These are phyloP conservation scores for Pittosporum tobira DNA, from an alignment of 129 eudicot genomes.

Conservation along the genomic window DNA sequence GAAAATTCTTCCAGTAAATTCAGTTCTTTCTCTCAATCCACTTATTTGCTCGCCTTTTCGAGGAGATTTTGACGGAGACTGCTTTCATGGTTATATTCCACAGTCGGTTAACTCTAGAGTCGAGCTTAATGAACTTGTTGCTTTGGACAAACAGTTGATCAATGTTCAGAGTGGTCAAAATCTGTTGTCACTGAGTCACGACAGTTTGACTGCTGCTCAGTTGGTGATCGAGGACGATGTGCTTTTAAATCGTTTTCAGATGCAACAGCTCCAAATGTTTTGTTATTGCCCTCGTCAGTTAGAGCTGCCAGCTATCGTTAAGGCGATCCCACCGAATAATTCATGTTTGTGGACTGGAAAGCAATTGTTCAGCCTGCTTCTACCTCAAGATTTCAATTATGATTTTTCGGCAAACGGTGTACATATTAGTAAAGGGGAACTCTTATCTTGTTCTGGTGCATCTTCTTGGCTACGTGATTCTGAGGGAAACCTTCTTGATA, in stretches of 20 bases:
- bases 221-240: conserved; percentile 62
- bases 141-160: conserved; percentile 48
- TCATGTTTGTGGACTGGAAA: conserved; percentile 73
- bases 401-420: conserved; percentile 25
- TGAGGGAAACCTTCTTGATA: conserved; percentile 42
- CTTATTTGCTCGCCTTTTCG: conserved; percentile 70
- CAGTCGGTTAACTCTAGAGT: conserved; percentile 58
- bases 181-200: conserved; percentile 64
- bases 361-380: conserved; percentile 61
- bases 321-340: conserved; percentile 10
- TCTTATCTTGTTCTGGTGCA: conserved; percentile 37
- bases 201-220: conserved; percentile 81
- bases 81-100: conserved; percentile 80
- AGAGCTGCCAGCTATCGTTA: conserved; percentile 39
- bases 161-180: conserved; percentile 74
- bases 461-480: conserved; percentile 64
- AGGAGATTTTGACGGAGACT: conserved; percentile 96
- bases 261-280: conserved; percentile 87
- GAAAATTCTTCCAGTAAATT: conserved; percentile 58
- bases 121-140: conserved; percentile 78
- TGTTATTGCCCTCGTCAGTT: conserved; percentile 31
- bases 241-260: conserved; percentile 31
- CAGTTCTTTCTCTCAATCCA: conserved; percentile 73
- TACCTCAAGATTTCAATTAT: conserved; percentile 48
- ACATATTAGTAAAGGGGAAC: conserved; percentile 51